Evolutionary conservation across 2,329 filamentous ascomycete species (phyloP).

Genomic region (Fusarium fujikuroi): DNA sequence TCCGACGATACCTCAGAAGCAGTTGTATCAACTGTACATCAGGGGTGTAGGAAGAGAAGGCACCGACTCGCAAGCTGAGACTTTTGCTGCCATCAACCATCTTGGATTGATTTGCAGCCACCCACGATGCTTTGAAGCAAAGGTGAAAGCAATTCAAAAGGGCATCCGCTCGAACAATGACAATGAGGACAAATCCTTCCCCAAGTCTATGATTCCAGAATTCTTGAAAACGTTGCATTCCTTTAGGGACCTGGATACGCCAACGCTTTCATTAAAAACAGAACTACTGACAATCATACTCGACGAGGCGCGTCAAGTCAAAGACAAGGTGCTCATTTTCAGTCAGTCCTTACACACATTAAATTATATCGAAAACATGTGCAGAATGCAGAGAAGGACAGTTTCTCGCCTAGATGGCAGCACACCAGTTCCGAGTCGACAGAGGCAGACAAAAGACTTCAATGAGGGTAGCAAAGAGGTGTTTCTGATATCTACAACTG

Average conservation of each 20-base stretch:
- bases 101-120: slow-evolving; percentile 64
- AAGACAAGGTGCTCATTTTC: slow-evolving; percentile 85
- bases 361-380: slow-evolving; percentile 71
- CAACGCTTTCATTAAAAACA: slow-evolving; percentile 74
- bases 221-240: slow-evolving; percentile 51
- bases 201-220: slow-evolving; percentile 42
- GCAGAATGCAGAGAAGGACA: slow-evolving; percentile 60
- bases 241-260: slow-evolving; percentile 55
- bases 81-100: slow-evolving; percentile 53
- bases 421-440: slow-evolving; percentile 66
- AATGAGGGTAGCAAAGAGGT: slow-evolving; percentile 68
- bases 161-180: neutral
- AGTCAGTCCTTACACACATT: slow-evolving; percentile 77
- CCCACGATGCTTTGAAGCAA: slow-evolving; percentile 58
- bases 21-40: slow-evolving; percentile 67
- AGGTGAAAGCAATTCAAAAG: slow-evolving; percentile 38
- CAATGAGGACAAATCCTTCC: slow-evolving; percentile 31
- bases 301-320: slow-evolving; percentile 65
- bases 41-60: slow-evolving; percentile 21
- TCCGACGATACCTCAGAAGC: slow-evolving; percentile 71
- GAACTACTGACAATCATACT: slow-evolving; percentile 75
- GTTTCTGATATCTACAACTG: slow-evolving; percentile 84
- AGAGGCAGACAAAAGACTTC: slow-evolving; percentile 74
- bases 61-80: slow-evolving; percentile 11
- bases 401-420: slow-evolving; percentile 74